Percentiles rank a stretch among this genome's conserved stretches.
phyloP scores from a whole-genome alignment of 495 filamentous ascomycete genomes.

The Schizothecium vesticola region DNA sequence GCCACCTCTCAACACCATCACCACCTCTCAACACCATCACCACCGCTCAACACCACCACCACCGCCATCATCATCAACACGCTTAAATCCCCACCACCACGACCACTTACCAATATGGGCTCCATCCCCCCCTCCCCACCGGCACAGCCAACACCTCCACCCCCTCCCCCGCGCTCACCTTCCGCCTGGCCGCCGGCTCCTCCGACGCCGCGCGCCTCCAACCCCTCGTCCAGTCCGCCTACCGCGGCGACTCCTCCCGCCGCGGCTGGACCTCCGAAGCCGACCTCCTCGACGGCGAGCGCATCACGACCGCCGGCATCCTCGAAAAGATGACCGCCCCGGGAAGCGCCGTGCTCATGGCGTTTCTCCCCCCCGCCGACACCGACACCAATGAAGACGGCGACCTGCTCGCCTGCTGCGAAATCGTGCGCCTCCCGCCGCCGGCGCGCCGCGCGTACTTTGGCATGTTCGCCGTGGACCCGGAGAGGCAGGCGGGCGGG shows the following conservation, averaged over 20 bases:
- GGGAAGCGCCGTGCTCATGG: constrained; percentile 33
- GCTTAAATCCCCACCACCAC: not conserved
- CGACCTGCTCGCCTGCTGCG: constrained; percentile 33
- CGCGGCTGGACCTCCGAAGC: constrained; percentile 37
- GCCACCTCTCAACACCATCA: not conserved
- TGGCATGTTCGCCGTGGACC: constrained; percentile 40
- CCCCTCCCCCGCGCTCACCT: not conserved
- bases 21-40: not conserved
- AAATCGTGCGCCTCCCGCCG: constrained; percentile 18
- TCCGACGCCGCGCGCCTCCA: not conserved
- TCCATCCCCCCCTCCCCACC: not conserved
- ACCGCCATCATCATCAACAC: not conserved
- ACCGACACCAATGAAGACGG: constrained; percentile 4
- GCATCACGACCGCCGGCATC: constrained; percentile 25
- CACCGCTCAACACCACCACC: not conserved
- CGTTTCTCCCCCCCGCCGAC: not conserved
- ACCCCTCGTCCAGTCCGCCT: constrained; percentile 37
- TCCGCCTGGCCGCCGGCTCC: constrained; percentile 4
- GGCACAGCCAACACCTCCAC: not conserved
- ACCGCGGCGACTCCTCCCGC: constrained; percentile 36
- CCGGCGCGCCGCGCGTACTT: constrained; percentile 28
- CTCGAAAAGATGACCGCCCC: constrained; percentile 38
- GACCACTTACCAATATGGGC: not conserved
- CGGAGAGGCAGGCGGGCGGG: constrained; percentile 32
- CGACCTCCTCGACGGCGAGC: constrained; percentile 29